Evolutionary conservation across 345 rosid species (phyloP).

Genomic region (Diplotaxis tenuifolia): DNA sequence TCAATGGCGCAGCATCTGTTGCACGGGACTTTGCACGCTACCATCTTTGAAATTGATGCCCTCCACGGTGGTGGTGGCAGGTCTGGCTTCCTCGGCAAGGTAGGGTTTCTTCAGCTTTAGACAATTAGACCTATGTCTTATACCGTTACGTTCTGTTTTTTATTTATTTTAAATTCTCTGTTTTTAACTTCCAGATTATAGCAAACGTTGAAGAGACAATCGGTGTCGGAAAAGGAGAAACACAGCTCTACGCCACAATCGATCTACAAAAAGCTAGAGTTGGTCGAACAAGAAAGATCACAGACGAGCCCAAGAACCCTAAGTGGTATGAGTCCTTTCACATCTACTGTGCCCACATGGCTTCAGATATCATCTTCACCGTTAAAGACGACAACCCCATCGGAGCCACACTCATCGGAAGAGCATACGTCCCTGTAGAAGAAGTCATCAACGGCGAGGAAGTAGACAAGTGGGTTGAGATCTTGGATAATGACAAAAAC

Average conservation of each 20-base stretch:
- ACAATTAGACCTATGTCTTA: background rate
- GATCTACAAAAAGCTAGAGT: background rate
- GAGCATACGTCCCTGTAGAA: constrained; percentile 76
- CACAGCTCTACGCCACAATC: background rate
- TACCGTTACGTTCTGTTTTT: too few species aligned
- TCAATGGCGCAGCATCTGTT: constrained; percentile 72
- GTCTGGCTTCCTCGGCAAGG: constrained; percentile 69
- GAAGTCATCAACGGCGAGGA: constrained; percentile 47
- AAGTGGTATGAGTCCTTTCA: background rate
- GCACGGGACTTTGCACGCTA: constrained; percentile 86
- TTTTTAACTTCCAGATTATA: background rate
- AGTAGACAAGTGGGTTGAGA: background rate
- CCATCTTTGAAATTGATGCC: constrained; percentile 78
- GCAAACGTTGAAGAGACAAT: background rate
- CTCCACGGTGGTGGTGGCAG: constrained; percentile 52
- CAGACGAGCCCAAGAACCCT: background rate
- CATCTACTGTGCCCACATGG: constrained; percentile 24
- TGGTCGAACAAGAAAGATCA: background rate
- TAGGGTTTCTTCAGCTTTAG: constrained; percentile 1
- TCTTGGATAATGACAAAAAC: background rate
- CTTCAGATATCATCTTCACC: constrained; percentile 80
- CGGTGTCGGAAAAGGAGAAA: background rate
- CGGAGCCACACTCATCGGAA: constrained; percentile 87
- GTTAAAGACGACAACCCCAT: constrained; percentile 87
- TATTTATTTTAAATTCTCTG: background rate